Conservation (phyloP, 2,329 filamentous ascomycete species). For the Zopfia rhizophila region DNA sequence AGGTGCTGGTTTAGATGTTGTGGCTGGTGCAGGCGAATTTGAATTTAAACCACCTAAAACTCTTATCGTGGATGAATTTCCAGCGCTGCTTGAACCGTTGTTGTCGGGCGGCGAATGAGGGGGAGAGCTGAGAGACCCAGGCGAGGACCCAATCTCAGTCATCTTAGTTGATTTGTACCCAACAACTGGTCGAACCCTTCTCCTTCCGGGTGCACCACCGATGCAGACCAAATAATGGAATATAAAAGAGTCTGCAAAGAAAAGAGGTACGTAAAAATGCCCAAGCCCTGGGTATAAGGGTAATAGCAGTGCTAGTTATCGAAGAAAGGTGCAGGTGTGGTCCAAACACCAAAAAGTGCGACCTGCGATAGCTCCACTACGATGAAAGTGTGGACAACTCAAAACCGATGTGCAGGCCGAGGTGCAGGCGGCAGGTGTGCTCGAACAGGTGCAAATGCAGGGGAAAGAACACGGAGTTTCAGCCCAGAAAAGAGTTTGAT, state of each 20-base stretch:
- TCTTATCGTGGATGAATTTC: conserved; percentile 44
- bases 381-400: conserved; percentile 41
- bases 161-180: too few species aligned
- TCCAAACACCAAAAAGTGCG: conserved; percentile 48
- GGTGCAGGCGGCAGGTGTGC: conserved; percentile 27
- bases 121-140: conserved; percentile 49
- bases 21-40: conserved; percentile 39
- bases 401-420: conserved; percentile 41
- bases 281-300: too few species aligned
- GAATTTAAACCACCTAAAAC: conserved; percentile 42
- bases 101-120: conserved; percentile 46
- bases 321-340: too few species aligned
- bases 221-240: too few species aligned
- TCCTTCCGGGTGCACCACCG: too few species aligned
- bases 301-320: too few species aligned
- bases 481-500: conserved; percentile 38
- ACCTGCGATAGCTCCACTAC: conserved; percentile 35
- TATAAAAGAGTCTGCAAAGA: too few species aligned
- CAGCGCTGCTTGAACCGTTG: conserved; percentile 36
- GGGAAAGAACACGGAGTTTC: conserved; percentile 41
- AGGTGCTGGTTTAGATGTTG: conserved; percentile 45
- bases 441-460: conserved; percentile 35
- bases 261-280: too few species aligned
- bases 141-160: conserved; percentile 45
- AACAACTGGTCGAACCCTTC: too few species aligned